phyloP scores from a whole-genome alignment of 495 filamentous ascomycete genomes.

The Penicillium tannophilum region DNA sequence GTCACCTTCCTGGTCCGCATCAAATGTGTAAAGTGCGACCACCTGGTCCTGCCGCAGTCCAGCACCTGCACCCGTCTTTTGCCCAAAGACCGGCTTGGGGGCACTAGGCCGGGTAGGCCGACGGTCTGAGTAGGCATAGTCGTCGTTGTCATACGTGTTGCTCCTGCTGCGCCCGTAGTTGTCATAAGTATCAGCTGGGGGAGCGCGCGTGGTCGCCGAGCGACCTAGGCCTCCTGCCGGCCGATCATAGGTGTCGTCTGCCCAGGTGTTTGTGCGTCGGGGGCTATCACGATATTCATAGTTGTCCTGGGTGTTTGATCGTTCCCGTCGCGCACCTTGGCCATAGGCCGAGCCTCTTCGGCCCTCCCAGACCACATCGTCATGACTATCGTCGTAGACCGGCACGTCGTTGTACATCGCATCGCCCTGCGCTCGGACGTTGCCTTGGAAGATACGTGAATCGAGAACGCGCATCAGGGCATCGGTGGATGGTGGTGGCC shows the following conservation, averaged over 20 bases:
- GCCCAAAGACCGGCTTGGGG: slow-evolving; percentile 81
- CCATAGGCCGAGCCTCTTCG: slow-evolving; percentile 73
- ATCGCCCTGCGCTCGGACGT: slow-evolving; percentile 50
- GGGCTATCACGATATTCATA: slow-evolving; percentile 69
- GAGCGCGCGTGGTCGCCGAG: slow-evolving; percentile 49
- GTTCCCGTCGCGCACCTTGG: slow-evolving; percentile 65
- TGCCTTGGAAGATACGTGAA: slow-evolving; percentile 78
- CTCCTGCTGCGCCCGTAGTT: slow-evolving; percentile 47
- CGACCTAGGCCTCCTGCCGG: slow-evolving; percentile 51
- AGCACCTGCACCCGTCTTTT: slow-evolving; percentile 55
- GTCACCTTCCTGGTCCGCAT: slow-evolving; percentile 90
- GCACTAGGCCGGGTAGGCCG: slow-evolving; percentile 70
- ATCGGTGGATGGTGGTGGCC: slow-evolving; percentile 77
- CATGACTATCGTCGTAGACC: slow-evolving; percentile 84
- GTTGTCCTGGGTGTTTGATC: slow-evolving; percentile 55
- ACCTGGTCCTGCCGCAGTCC: slow-evolving; percentile 79
- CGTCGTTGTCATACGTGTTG: slow-evolving; percentile 48
- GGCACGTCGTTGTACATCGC: slow-evolving; percentile 94
- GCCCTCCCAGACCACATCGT: slow-evolving; percentile 93
- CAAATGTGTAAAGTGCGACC: slow-evolving; percentile 87
- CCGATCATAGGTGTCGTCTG: slow-evolving; percentile 85
- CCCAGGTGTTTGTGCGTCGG: slow-evolving; percentile 77
- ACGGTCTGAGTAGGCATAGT: slow-evolving; percentile 65
- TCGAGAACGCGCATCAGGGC: slow-evolving; percentile 83
- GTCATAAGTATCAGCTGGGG: slow-evolving; percentile 52